These are phyloP conservation scores for Stachybotrys chartarum DNA, from an alignment of 2,329 filamentous ascomycete species.

Conservation along the genomic window DNA sequence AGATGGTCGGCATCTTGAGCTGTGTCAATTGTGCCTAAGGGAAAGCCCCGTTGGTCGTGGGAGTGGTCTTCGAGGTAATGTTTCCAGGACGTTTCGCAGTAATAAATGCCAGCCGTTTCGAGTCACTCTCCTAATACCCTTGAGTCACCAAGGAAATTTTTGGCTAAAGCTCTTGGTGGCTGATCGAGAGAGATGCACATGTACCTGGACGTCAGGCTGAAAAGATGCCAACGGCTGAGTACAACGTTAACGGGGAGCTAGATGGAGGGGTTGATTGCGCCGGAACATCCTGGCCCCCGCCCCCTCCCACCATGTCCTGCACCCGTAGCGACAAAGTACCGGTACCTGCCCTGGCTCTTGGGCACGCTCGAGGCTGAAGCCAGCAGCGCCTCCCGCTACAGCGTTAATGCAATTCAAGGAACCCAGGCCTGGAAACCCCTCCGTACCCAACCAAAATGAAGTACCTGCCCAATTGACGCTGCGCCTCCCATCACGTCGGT, in stretches of 20 bases:
- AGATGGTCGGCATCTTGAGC: slow-evolving; percentile 81
- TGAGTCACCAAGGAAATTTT: slow-evolving; percentile 35
- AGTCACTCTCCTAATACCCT: background rate
- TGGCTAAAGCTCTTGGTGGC: background rate
- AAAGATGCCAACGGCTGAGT: background rate
- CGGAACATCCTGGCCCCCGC: background rate
- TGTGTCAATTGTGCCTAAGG: background rate
- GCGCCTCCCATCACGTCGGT: no score
- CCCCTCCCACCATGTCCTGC: background rate
- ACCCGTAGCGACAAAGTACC: no score
- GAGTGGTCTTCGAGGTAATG: no score
- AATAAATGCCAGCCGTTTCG: no score
- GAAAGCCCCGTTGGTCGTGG: background rate
- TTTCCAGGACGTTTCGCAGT: no score
- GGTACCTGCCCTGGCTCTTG: no score
- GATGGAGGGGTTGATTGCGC: slow-evolving; percentile 1
- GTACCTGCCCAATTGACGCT: background rate
- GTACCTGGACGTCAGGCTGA: background rate
- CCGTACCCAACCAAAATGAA: background rate
- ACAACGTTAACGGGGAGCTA: slow-evolving; percentile 6
- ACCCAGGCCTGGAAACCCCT: background rate
- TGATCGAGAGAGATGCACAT: background rate
- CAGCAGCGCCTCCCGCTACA: no score
- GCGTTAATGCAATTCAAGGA: background rate
- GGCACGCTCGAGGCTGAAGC: no score